A percentile compares a stretch with the other conserved stretches of the same genome.
Conservation (phyloP, 192 early-diverging fungal species). For the Podochytrium sp. region DNA sequence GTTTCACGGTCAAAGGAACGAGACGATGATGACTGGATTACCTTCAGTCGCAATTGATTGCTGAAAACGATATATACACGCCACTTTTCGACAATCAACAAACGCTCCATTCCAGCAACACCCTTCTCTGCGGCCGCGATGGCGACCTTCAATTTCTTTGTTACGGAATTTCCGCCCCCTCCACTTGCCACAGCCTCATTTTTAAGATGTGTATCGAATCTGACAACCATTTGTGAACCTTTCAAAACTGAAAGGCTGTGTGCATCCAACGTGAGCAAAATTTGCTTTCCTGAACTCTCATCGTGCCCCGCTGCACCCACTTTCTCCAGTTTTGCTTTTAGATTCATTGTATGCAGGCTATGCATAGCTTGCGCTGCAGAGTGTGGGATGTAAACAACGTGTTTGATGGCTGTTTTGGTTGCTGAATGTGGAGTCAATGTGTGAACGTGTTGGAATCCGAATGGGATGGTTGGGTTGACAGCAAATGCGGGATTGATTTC, state of each 20-base stretch:
- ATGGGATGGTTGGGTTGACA: neutral
- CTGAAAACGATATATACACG: slow-evolving; percentile 46
- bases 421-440: neutral
- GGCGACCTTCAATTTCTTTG: neutral
- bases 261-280: neutral
- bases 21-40: neutral
- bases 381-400: slow-evolving; percentile 11
- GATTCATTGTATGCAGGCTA: neutral
- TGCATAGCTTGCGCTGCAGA: slow-evolving; percentile 19
- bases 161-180: neutral
- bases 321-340: neutral
- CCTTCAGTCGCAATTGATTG: slow-evolving; percentile 49
- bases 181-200: neutral
- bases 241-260: neutral
- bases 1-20: neutral
- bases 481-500: neutral
- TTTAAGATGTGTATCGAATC: neutral
- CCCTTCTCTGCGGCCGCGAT: neutral
- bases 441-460: slow-evolving; percentile 10
- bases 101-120: slow-evolving; percentile 30
- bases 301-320: neutral
- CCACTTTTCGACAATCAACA: slow-evolving; percentile 44
- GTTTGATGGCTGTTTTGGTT: slow-evolving; percentile 13
- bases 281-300: neutral
- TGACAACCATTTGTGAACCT: neutral